Base-by-base conservation (phyloP, 805 yeast species). In the Torulaspora maleeae region DNA sequence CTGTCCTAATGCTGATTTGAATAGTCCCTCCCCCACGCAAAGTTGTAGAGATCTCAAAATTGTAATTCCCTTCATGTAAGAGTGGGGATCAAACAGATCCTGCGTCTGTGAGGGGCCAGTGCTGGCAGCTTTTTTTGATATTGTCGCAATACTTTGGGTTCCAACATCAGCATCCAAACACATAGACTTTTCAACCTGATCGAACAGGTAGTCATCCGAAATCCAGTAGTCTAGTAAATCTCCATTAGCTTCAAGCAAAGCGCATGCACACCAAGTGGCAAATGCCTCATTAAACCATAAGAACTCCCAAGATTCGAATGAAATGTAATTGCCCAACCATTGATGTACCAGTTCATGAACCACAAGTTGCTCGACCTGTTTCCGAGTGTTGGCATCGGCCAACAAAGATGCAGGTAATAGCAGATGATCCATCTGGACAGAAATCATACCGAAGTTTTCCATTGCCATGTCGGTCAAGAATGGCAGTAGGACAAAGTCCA, bases 311-410 rank as follows among this genome's bases (percentile, higher is more conserved):
- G 78, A 75, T 41, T 81, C 83, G 55, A 83, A 82, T 1, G 86
- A 70, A 2, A 83, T 73, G 52, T 72, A 68, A 52, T 86, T 79
- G 7, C 93, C 95, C 45, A 86, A 63, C 87, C 88, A 86, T 66
- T 85, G 91, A 60, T 86, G 95, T 24, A 83, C 80, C 50, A 85
- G 56, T 57, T 85, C 90, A 60, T 86, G 95, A 1, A 78, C 79
- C 7, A 86, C 57, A 36, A 85, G 70, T 55, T 81, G 83, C 49
- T 77, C 67, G 19, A 79, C 56, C 49, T 69, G 70, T 30, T 67
- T 63, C 11, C 58, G 51, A 2, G 58, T 52, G 5, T 51, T 40
- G 5, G 53, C 45, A 36, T 53, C 54, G 3, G 63, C 57, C 35
- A 71, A 50, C 1, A 60, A 54, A 13, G 45, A 22, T 29, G 68